These are phyloP conservation scores for Gossypium davidsonii DNA, from an alignment of 441 rosid species.

Conservation along the genomic window DNA sequence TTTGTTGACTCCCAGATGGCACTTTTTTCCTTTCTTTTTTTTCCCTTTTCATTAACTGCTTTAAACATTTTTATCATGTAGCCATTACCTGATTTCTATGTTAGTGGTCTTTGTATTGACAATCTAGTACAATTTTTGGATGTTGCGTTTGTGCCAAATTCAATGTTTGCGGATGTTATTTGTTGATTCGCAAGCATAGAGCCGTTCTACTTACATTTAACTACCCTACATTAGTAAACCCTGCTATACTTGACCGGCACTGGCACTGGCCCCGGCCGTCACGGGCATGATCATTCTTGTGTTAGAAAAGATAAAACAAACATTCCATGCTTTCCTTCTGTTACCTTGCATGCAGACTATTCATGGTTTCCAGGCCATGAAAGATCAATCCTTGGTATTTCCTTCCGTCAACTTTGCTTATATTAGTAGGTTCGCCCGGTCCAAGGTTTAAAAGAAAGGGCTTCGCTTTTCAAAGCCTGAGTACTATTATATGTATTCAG, in stretches of 20 bases:
- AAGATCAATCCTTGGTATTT: not conserved
- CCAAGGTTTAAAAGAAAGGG: not conserved
- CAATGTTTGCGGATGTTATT: not conserved
- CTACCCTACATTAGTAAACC: not conserved
- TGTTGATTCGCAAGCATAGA: not conserved
- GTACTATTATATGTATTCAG: not conserved
- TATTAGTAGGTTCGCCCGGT: not conserved
- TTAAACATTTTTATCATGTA: not conserved
- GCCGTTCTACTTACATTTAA: not conserved
- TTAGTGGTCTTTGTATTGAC: not conserved
- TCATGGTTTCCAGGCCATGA: not conserved
- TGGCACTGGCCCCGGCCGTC: not conserved
- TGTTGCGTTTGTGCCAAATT: not conserved
- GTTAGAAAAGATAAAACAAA: not conserved
- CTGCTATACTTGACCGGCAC: not conserved
- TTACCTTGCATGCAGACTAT: not conserved
- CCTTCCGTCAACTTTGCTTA: not conserved
- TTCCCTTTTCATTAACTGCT: not conserved
- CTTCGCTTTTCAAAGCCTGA: not conserved
- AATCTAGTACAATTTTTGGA: not conserved
- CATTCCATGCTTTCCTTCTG: not conserved
- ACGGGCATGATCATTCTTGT: not conserved
- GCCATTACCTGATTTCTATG: not conserved
- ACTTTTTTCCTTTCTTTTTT: not conserved
- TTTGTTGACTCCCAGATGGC: not conserved